Evolutionary conservation across 2,329 filamentous ascomycete species (phyloP), one percentile per base, ranked within the genome.

Genomic region (Botryotinia narcissicola): DNA sequence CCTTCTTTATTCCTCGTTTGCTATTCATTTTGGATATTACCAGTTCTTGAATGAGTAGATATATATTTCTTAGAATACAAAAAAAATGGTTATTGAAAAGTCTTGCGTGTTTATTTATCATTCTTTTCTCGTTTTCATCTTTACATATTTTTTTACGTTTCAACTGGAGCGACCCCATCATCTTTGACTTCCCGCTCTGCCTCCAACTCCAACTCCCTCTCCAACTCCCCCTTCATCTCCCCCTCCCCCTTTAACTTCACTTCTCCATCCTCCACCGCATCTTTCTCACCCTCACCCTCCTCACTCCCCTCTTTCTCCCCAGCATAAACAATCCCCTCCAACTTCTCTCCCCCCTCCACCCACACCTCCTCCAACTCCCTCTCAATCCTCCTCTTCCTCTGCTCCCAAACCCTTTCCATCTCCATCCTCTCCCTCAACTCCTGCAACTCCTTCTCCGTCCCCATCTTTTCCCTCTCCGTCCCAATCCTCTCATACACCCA

Each of bases 401-500:
- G 84, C 85, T 95, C 94, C 94, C 94, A 97, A 78, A 90, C 87
- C 71, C 95, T 92, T 0, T 98, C 95, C 82, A 93, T 91, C 18
- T 89, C 87, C 12, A 99, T 84, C 37, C 92, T 87, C 81, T 95
- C 93, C 44, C 91, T 89, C 61, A 99, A 86, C 77, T 98, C 94
- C 68, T 92, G 88, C 25, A 98, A 85, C 82, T 99, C 96, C 81
- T 93, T 93, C 84, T 98, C 95, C 12, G 98, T 94, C 35, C 93
- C 92, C 82, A 95, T 90, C 84, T 98, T 97, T 85, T 99, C 96
- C 74, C 92, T 89, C 80, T 94, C 93, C 0, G 95, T 98, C 73
- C 96, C 96, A 77, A 99, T 98, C 73, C 93, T 90, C 82, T 98
- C 93, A 82, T 97, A 93, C 77, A 95, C 92, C 94, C 96, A 98